Evolutionary conservation across 257 asterid species (phyloP).

Genomic region (Thymus mandschuricus): DNA sequence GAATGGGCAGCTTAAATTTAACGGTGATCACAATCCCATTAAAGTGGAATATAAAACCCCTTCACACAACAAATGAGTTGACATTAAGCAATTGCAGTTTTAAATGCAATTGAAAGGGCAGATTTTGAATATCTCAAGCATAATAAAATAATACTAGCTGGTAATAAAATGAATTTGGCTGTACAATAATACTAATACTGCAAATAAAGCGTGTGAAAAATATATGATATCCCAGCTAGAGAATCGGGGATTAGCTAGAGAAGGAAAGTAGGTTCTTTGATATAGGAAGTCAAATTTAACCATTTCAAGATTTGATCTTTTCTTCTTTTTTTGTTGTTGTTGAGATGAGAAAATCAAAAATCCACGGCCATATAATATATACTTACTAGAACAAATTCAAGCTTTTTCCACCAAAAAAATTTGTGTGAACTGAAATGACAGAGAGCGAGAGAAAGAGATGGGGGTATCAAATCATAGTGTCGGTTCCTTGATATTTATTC

Average conservation of each 20-base stretch:
- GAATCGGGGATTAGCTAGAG: conserved; percentile 10
- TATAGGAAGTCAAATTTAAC: conserved; percentile 35
- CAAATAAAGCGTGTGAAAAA: neutral
- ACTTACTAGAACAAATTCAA: conserved; percentile 21
- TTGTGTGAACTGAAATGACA: conserved; percentile 20
- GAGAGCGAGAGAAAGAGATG: conserved; percentile 33
- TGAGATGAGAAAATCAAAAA: neutral
- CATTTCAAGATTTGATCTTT: conserved; percentile 42
- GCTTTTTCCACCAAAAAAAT: conserved; percentile 14
- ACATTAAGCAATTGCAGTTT: conserved; percentile 22
- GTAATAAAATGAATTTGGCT: neutral
- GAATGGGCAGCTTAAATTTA: conserved; percentile 31
- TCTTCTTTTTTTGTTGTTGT: neutral
- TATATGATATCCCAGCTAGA: neutral
- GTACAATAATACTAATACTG: neutral
- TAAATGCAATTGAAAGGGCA: conserved; percentile 32
- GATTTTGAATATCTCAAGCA: conserved; percentile 21
- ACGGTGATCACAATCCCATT: conserved; percentile 31
- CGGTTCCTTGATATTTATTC: conserved; percentile 27
- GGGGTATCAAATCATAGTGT: conserved; percentile 11
- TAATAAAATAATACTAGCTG: neutral
- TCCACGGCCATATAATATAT: conserved; percentile 34
- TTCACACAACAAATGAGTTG: conserved; percentile 33
- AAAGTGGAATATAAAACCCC: conserved; percentile 24
- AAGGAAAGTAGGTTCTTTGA: conserved; percentile 24